Conservation (phyloP, 495 filamentous ascomycete genomes). For the Tuber calosporum region DNA sequence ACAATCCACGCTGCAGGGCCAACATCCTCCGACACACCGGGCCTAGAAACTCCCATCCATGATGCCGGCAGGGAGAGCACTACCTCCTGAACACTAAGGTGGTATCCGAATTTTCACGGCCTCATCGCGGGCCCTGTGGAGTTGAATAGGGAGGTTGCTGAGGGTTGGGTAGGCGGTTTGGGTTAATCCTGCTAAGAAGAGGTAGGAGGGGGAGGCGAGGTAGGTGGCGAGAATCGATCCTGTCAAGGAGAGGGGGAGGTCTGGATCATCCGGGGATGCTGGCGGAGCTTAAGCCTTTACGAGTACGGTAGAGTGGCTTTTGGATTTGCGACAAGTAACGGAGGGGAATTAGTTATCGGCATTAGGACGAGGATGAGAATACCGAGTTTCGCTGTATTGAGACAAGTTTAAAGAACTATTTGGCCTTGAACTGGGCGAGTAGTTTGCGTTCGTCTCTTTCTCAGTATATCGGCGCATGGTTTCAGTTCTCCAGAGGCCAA, state of each 20-base stretch:
- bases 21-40: background rate
- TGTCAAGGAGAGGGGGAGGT: too few relatives aligned
- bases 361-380: background rate
- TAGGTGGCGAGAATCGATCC: too few relatives aligned
- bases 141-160: constrained; percentile 6
- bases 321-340: background rate
- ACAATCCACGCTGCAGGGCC: too few relatives aligned
- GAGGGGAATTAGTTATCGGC: background rate
- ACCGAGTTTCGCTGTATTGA: background rate
- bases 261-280: background rate
- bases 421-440: background rate
- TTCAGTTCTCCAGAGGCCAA: background rate
- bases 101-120: background rate
- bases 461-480: background rate
- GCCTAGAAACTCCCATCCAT: background rate
- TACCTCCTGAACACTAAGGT: constrained; percentile 76
- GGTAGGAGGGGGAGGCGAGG: too few relatives aligned
- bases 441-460: background rate
- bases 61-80: constrained; percentile 47
- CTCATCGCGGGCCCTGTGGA: background rate
- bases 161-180: constrained; percentile 45
- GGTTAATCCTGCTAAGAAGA: constrained; percentile 32
- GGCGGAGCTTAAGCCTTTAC: too few relatives aligned
- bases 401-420: background rate
- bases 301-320: too few relatives aligned